Base-by-base conservation (phyloP, 1,284 basidiomycete species). In the Microbotryum silenes-acaulis region DNA sequence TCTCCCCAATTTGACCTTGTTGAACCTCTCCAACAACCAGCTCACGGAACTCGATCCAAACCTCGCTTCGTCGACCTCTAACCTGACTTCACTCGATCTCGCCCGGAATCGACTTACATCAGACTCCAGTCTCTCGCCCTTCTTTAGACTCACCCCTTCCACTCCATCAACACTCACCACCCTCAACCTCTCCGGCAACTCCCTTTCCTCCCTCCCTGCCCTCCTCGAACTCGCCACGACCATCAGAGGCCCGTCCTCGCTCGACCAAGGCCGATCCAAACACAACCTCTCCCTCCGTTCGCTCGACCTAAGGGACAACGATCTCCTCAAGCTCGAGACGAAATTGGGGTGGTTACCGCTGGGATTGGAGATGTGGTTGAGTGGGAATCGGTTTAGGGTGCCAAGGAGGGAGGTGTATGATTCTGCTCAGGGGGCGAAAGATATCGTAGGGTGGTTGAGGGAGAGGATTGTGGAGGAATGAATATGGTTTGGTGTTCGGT, bases 381-480 rank as follows among this genome's bases (percentile, higher is more conserved):
- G 51, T n/a, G 65, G 65, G 20, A 67, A 67, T 56, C 49, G 50
- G 25, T 67, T 67, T 56, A 59, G 65, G 20, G 31, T 67, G 10
- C 65, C 65, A 21, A 49, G 58, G 6, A 53, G 63, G 16, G 65
- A 65, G 45, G 46, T 65, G 27, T 67, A 60, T 52, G 45, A 42
- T 42, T 42, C 37, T 14, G 37, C 37, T 31, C 46, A 44, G 33
- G 25, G 51, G 51, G 33, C 29, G 20, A n/a, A 52, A 16, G 20
- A 46, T 3, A 50, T 27, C 23, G 46, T 29, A 49, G 10, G 42
- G 33, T 25, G 45, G 29, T 21, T 57, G 31, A 31, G 27, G 25
- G 51, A 53, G 4, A 53, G 51, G 31, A n/a, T 58, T 44, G 20
- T 29, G 46, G 45, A 48, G 47, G 45, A 53, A 42, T 14, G 33